These are phyloP conservation scores for Lasiosphaeria miniovina DNA, from an alignment of 495 filamentous ascomycete species.

Conservation along the genomic window DNA sequence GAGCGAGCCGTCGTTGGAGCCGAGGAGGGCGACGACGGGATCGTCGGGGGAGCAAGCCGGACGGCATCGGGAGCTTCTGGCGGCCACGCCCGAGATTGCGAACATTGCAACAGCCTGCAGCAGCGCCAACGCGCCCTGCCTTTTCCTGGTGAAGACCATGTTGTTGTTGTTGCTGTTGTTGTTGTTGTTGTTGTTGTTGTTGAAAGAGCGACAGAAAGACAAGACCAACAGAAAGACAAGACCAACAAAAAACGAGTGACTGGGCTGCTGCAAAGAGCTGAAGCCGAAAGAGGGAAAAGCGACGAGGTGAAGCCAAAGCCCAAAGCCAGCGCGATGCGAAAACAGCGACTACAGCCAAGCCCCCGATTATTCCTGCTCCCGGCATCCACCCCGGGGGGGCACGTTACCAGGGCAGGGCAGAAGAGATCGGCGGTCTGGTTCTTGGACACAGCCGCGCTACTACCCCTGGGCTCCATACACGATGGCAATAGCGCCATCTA, in stretches of 20 bases:
- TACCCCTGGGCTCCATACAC: not conserved
- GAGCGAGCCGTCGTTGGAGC: not conserved
- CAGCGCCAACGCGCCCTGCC: not conserved
- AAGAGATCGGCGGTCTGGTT: too few species aligned
- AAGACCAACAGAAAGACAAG: not conserved
- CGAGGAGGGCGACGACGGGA: not conserved
- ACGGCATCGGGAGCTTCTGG: not conserved
- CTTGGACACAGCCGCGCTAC: not conserved
- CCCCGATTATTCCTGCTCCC: not conserved
- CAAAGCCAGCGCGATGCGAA: not conserved
- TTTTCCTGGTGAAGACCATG: slow-evolving; percentile 2
- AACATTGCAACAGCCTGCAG: not conserved
- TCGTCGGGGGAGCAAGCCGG: not conserved
- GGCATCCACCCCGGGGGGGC: not conserved
- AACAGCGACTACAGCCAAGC: not conserved
- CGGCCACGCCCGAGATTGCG: not conserved
- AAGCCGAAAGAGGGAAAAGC: not conserved
- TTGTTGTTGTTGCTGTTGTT: too few species aligned
- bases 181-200: not conserved
- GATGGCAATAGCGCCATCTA: not conserved
- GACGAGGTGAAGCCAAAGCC: not conserved
- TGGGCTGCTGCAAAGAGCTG: not conserved
- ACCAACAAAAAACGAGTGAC: slow-evolving; percentile 2
- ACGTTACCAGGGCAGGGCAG: not conserved
- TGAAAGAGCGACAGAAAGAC: not conserved